Base-by-base conservation (phyloP, 2,329 filamentous ascomycete species). In the Raffaelea ambrosiae region DNA sequence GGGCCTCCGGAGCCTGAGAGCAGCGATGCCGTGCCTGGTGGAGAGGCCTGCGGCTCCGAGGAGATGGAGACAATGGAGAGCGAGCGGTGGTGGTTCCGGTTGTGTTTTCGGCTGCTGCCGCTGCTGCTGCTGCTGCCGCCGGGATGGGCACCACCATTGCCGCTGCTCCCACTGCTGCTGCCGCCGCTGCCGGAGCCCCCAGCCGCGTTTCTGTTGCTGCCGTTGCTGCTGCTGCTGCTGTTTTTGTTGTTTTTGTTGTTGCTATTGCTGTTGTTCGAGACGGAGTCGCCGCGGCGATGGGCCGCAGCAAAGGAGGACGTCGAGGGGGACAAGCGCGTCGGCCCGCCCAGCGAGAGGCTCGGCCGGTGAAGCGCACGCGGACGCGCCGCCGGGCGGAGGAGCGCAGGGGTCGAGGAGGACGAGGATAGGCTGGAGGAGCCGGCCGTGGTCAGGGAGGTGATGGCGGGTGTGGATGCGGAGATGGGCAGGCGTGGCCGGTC, bases 51-150 rank as follows among this genome's bases (percentile, higher is more conserved):
- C 35, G 68, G 66, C 54, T 71, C 58, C 19, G 79, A 79, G 11
- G 83, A 84, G 56, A 91, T 79, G 10, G 87, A 91, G 41, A 91
- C 80, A 53, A 93, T 91, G 18, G 87, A 93, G 26, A 93, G 74
- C 3, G 87, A 91, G 57, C 86, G 75, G 61, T 84, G 81, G 58
- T 90, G 86, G 46, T 21, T 38, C 5, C 35, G 21, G 11, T 9
- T 5, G 19, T 33, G 35, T 9, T 44, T 33, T 33, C 46, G 21
- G n/a, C 11, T 23, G 14, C 38, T 14, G 9, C 11, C 10, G 16
- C 22, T 29, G 38, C 23, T 33, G 38, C 29, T 21, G n/a, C 31
- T n/a, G 22, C 73, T 69, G 58, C 84, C 78, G n/a, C 73, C 70
- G 9, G 5, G 39, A 20, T 61, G 54, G 19, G 53, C 36, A 33